Evolutionary conservation across 495 filamentous ascomycete species (phyloP).

Genomic region (Baudoinia panamericana): DNA sequence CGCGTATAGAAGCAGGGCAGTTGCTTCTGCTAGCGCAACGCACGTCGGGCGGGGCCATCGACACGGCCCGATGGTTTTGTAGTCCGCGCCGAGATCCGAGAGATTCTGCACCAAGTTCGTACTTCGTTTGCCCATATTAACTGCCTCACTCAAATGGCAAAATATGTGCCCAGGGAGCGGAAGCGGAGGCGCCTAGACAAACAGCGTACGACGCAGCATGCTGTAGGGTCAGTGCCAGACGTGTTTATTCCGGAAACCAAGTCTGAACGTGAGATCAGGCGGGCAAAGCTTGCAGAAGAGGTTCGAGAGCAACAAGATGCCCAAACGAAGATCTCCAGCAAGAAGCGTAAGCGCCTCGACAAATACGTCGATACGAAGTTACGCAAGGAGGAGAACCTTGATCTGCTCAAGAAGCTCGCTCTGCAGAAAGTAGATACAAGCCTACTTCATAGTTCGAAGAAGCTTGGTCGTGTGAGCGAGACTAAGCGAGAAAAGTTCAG

Average conservation of each 20-base stretch:
- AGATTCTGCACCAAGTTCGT: too few species aligned
- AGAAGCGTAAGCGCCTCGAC: conserved; percentile 88
- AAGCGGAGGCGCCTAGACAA: conserved; percentile 59
- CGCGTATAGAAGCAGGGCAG: too few species aligned
- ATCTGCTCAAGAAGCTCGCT: conserved; percentile 69
- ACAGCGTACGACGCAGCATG: conserved; percentile 32
- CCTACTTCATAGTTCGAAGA: conserved; percentile 59
- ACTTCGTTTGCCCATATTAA: too few species aligned
- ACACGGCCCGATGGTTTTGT: too few species aligned
- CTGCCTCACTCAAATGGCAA: conserved; percentile 42
- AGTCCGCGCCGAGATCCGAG: too few species aligned
- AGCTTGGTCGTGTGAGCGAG: conserved; percentile 52
- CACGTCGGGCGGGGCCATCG: too few species aligned
- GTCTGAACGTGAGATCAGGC: conserved; percentile 54
- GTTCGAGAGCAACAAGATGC: conserved; percentile 42
- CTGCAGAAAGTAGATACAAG: conserved; percentile 68
- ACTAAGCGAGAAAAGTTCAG: conserved; percentile 54
- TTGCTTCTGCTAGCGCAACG: too few species aligned
- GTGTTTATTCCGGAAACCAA: conserved; percentile 57
- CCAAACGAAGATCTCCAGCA: conserved; percentile 54
- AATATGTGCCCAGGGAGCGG: conserved; percentile 65
- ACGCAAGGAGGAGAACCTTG: conserved; percentile 82
- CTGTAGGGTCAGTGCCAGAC: conserved; percentile 39
- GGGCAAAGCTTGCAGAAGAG: conserved; percentile 54
- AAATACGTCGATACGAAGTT: conserved; percentile 98